A percentile compares a stretch with the other conserved stretches of the same genome.
These are phyloP conservation scores for Exophiala oligosperma DNA, from an alignment of 2,329 filamentous ascomycete genomes.

Conservation along the genomic window DNA sequence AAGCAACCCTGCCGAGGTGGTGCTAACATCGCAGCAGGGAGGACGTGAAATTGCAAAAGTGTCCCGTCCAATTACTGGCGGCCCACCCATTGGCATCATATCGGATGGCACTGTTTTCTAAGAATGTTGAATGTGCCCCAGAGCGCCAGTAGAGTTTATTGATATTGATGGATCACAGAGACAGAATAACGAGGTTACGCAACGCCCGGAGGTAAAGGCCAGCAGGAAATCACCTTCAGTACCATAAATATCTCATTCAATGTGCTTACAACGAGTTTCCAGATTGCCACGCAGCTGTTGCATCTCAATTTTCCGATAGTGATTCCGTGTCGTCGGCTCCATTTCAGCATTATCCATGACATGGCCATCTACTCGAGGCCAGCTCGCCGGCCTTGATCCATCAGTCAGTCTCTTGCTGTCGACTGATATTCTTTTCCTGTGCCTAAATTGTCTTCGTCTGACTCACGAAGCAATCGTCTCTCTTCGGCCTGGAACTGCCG, in stretches of 20 bases:
- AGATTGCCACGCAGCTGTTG: background rate
- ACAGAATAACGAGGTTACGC: background rate
- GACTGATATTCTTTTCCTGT: background rate
- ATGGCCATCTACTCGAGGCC: background rate
- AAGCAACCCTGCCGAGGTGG: constrained; percentile 3
- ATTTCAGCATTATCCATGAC: background rate
- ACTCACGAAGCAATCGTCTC: background rate
- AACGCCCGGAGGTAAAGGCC: background rate
- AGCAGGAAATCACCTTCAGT: background rate
- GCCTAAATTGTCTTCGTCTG: background rate
- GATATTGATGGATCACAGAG: background rate
- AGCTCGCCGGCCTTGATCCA: background rate
- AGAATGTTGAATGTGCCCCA: constrained; percentile 9
- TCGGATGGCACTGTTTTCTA: constrained; percentile 97
- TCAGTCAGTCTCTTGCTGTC: background rate
- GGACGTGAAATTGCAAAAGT: constrained; percentile 95
- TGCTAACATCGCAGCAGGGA: constrained; percentile 56
- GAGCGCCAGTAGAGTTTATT: too few species aligned
- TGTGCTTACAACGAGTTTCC: background rate
- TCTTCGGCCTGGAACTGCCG: background rate
- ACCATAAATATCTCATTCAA: background rate
- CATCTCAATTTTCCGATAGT: background rate
- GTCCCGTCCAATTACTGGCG: constrained; percentile 91
- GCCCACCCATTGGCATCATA: constrained; percentile 92
- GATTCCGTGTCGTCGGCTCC: too few species aligned